Evolutionary conservation across 2,329 filamentous ascomycete species (phyloP), one percentile per base, ranked within the genome.

Genomic region (Pezicula radicicola): DNA sequence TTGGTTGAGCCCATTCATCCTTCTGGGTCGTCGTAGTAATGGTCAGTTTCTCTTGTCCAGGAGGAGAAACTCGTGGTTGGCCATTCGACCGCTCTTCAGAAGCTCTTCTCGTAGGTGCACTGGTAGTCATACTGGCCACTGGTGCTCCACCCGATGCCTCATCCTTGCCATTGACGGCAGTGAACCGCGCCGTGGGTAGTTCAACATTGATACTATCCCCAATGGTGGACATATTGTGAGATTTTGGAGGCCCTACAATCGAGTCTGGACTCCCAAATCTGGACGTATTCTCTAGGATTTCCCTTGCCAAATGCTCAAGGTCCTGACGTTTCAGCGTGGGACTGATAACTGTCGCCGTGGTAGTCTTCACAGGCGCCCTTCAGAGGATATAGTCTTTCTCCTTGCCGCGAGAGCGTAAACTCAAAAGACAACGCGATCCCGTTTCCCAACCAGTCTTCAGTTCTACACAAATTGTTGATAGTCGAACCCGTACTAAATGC

Each of bases 101-200:
- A 12, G 51, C 57, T 56, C 62, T 62, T 43, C 60, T 59, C n/a
- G 57, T 48, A 25, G 49, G 18, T n/a, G 49, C 55, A 54, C 59
- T 61, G 1, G 50, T 55, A 47, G 57, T 60, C 39, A 49, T 37
- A 18, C 40, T 57, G 50, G 48, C 57, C 12, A 48, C 13, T n/a
- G 47, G 41, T 2, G 48, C 46, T 33, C 47, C 42, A n/a, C 35
- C 42, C 9, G 41, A 30, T 9, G 53, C 36, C 35, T 56, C 57
- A 27, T 66, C 62, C 33, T 62, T 62, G 28, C 61, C 63, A 56
- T 69, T 69, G 4, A 69, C 66, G 8, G 66, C 66, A 2, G 66
- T 69, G 46, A 69, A 69, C 43, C 66, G 59, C 41, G 65, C 62
- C 1, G 60, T 66, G 13, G 64, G 64, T 30, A 64, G 60, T 40